Percentiles rank a stretch among this genome's conserved stretches.
Evolutionary conservation across 129 eudicot species (phyloP).

Genomic region (Flaveria robusta): DNA sequence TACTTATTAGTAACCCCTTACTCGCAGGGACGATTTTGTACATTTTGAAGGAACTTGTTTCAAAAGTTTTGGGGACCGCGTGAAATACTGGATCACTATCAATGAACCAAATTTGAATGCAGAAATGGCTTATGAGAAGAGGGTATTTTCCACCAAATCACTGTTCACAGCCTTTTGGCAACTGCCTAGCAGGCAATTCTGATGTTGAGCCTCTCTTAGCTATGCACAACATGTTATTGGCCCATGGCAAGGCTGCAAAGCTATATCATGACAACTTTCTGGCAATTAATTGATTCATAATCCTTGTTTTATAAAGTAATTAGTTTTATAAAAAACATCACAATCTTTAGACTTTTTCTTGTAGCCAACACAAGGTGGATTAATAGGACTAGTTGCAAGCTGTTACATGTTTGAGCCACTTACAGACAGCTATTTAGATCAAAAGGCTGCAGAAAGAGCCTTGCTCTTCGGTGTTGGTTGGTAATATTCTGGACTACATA

Average conservation of each 20-base stretch:
- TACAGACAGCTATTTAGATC: constrained; percentile 42
- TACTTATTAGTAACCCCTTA: background rate
- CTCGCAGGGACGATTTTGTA: constrained; percentile 70
- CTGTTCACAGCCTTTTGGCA: constrained; percentile 64
- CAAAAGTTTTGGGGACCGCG: constrained; percentile 69
- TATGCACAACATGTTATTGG: constrained; percentile 66
- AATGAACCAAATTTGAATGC: constrained; percentile 70
- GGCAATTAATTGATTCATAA: constrained; percentile 30
- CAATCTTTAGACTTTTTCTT: background rate
- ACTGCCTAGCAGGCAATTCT: constrained; percentile 67
- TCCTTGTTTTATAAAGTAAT: too few relatives aligned
- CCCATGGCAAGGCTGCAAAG: constrained; percentile 71
- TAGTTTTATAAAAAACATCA: too few relatives aligned
- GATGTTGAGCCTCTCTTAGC: constrained; percentile 69
- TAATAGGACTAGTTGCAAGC: constrained; percentile 43
- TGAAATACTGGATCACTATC: constrained; percentile 74
- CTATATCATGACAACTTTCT: constrained; percentile 55
- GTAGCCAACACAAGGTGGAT: constrained; percentile 59
- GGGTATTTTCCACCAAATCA: constrained; percentile 63
- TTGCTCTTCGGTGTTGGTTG: constrained; percentile 53
- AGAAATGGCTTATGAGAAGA: constrained; percentile 34
- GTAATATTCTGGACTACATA: constrained; percentile 31
- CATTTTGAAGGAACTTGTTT: constrained; percentile 71
- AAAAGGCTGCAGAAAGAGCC: constrained; percentile 57
- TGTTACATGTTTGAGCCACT: constrained; percentile 51